Percentiles rank a stretch among this genome's conserved stretches.
Conservation (phyloP, 2,329 filamentous ascomycete species). For the Phaeosphaeriaceae sp. region DNA sequence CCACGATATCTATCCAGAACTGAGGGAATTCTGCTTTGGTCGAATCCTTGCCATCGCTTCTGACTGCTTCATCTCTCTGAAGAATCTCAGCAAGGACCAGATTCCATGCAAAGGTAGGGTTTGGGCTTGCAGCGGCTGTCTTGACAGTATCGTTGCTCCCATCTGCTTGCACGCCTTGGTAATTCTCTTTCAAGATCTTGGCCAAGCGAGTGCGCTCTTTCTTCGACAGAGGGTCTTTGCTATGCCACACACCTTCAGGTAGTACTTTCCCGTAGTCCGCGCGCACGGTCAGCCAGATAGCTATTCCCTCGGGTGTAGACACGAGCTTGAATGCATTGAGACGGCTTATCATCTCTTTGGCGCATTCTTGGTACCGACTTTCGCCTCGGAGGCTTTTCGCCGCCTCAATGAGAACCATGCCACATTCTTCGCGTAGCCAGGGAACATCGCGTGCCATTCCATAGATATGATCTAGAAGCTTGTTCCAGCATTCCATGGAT, state of each 20-base stretch:
- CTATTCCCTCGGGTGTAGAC: conserved; percentile 86
- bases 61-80: conserved; percentile 27
- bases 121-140: conserved; percentile 78
- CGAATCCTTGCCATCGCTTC: conserved; percentile 40
- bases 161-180: conserved; percentile 58
- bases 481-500: conserved; percentile 65
- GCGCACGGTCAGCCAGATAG: conserved; percentile 80
- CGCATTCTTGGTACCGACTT: conserved; percentile 60
- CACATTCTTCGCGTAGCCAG: conserved; percentile 89
- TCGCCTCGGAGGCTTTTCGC: conserved; percentile 62
- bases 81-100: conserved; percentile 66
- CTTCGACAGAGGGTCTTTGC: conserved; percentile 73
- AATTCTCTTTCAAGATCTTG: conserved; percentile 80
- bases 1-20: conserved; percentile 87
- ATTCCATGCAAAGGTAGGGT: conserved; percentile 88
- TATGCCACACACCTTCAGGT: conserved; percentile 75
- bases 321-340: conserved; percentile 71
- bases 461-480: conserved; percentile 75
- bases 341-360: conserved; percentile 67
- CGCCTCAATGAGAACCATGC: conserved; percentile 78
- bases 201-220: conserved; percentile 73
- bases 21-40: conserved; percentile 65
- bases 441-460: conserved; percentile 80
- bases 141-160: conserved; percentile 57
- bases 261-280: conserved; percentile 69